phyloP scores from a whole-genome alignment of 257 asterid genomes.

The Apocynum venetum region DNA sequence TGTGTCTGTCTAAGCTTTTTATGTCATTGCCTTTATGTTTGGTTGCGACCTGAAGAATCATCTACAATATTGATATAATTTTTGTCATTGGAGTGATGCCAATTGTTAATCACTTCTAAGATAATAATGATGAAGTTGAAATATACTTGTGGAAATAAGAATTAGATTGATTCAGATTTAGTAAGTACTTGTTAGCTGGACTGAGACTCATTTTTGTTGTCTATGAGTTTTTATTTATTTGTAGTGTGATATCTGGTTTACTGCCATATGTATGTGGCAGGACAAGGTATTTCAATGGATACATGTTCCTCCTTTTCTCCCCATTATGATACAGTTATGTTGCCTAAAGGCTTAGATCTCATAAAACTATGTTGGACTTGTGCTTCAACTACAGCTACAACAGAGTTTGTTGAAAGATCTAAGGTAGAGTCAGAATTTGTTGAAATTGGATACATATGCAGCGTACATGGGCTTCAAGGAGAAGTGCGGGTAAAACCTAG shows the following conservation, averaged over 20 bases:
- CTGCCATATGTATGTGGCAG: background rate
- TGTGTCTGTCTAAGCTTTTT: background rate
- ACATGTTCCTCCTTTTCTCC: background rate
- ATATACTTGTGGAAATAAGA: background rate
- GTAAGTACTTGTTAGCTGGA: background rate
- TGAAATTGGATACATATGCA: slow-evolving; percentile 76
- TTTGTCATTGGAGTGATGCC: background rate
- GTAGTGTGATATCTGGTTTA: background rate
- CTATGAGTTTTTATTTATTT: background rate
- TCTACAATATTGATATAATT: background rate
- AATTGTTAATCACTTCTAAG: background rate
- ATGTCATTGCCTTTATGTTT: background rate
- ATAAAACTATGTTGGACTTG: slow-evolving; percentile 9
- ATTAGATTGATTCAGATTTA: background rate
- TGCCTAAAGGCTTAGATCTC: slow-evolving; percentile 1
- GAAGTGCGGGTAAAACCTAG: slow-evolving; percentile 73
- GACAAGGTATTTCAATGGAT: background rate
- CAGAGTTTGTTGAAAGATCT: slow-evolving; percentile 45
- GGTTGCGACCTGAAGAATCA: background rate
- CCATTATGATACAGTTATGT: background rate
- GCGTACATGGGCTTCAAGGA: slow-evolving; percentile 88
- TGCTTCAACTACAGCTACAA: slow-evolving; percentile 46
- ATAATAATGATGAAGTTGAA: background rate
- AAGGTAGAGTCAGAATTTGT: slow-evolving; percentile 42
- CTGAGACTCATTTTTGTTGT: background rate